Base-by-base conservation (phyloP, 2,329 filamentous ascomycete genomes). In the Colletotrichum graminicola region DNA sequence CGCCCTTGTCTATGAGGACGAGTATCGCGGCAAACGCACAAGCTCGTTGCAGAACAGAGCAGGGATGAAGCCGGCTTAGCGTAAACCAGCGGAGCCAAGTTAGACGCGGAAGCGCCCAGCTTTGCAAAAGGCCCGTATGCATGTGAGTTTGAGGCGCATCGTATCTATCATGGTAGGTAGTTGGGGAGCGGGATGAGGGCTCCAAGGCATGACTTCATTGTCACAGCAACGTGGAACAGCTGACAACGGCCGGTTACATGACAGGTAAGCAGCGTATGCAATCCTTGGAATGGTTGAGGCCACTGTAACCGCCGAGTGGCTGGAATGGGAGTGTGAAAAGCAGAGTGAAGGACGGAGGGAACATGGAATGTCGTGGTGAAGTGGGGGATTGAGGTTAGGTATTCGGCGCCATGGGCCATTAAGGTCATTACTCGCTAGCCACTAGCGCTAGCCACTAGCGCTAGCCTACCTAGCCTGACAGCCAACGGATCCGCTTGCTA, bases 41-140 rank as follows among this genome's bases (percentile, higher is more conserved):
- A n/a, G n/a, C 3, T 5, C 32, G 32, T 6, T 34, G 32, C 32
- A 34, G 10, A 34, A 34, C 32, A 34, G 32, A 34, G 32, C 16
- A 10, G 21, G 5, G 16, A 43, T 18, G 8, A 18, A n/a, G 34
- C 60, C 8, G n/a, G 3, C 32, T 21, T 39, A 41, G 59, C n/a
- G 34, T 7, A 62, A 36, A 2, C 12, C n/a, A 23, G 43, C 23
- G 57, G 29, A 29, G 14, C 18, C 18, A 29, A 47, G 36, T 7
- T 62, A 47, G 43, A 54, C 56, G 56, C 16, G n/a, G 21, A 11
- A 66, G 39, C 49, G 68, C 68, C 68, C 32, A 67, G 64, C 18
- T 32, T 57, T 34, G 16, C 64, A 63, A 63, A 60, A 59, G 59
- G 29, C 16, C 68, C 34, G 12, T 55, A 32, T 11, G 36, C 34